Evolutionary conservation across 768 basidiomycete genomes (phyloP), one percentile per base, ranked within the genome.

Genomic region (Naematelia aurantialba): DNA sequence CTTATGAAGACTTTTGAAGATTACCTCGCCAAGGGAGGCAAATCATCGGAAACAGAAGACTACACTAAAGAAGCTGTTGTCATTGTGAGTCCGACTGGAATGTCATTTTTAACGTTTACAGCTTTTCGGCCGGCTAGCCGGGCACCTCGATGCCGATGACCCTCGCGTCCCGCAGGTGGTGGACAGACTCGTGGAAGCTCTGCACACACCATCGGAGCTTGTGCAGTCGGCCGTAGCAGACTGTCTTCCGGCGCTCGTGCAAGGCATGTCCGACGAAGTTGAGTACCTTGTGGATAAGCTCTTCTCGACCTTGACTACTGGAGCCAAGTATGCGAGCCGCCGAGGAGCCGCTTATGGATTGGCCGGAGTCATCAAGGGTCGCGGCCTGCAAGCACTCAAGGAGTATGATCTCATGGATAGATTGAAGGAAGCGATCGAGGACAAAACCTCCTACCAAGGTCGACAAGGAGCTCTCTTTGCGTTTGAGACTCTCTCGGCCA

Each of bases 341-440:
- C 84, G 94, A n/a, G 96, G 96, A 29, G 93, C 94, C 0, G 93
- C 94, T 1, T 98, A 97, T 75, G 96, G 94, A 44, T 79, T 99
- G 19, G 91, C 94, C 1, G 96, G 96, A 25, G 84, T 90, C 45
- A 82, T 97, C 72, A 89, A 88, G 69, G 96, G 96, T n/a, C 83
- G 86, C 1, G 96, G 96, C 0, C 84, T 98, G 26, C 81, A 84
- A 0, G 84, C 86, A 0, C 84, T 98, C 79, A 91, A 92, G 73
- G 86, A 91, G 72, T 88, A 87, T 73, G 81, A 87, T 54, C 79
- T 97, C 45, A 84, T 96, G 62, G 80, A 79, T 10, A 85, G 87
- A 21, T 80, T 99, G 10, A 83, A 84, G 48, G 79, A 81, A 24
- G 89, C 89, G 1, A 80, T 87, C 2, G 91, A 91, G 61, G 91